Base-by-base conservation (phyloP, 192 early-diverging fungal species). In the Thoreauomyces humboldtii region DNA sequence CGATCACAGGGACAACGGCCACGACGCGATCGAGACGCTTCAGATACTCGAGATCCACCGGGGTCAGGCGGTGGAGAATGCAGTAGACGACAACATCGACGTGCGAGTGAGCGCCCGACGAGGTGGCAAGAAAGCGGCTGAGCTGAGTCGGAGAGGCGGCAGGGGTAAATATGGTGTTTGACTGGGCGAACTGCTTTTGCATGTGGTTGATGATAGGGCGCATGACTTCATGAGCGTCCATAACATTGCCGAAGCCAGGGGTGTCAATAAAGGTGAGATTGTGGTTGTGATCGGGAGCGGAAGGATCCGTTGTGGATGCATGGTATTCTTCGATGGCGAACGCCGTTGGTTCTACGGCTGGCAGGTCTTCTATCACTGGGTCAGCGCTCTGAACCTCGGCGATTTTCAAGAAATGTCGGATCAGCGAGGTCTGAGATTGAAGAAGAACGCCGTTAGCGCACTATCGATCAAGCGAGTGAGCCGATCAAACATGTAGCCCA, bases 11-110 rank as follows among this genome's bases (percentile, higher is more conserved):
- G 12, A 90, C 72, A 7, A 90, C 77, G 41, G 81, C 81, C n/a
- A 80, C 69, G 2, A 83, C 67, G 34, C 77, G 78, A 45, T 70
- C 69, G 48, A 88, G 71, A 34, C 79, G 69, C 22, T 81, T 70
- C 77, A 90, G 83, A 50, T 83, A 90, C 63, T 90, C 88, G 19
- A 88, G 50, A 61, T 90, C 88, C 7, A 86, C 80, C 17, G 77
- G 72, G 44, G 88, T 89, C 9, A 88, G 35, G 0, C 87, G 78
- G 52, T 87, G 60, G 25, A 79, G 51, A 25, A 79, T 74, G 46
- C 77, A 66, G 59, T 79, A 79, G n/a, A 77, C 27, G 21, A 45
- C 50, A 0, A 69, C 68, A 34, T 79, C 71, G 17, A 77, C 60
- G 54, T 79, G 74, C 4, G 69, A 56, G 56, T 75, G 78, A 9